Conservation (phyloP, 257 asterid species). For the Solanum etuberosum region DNA sequence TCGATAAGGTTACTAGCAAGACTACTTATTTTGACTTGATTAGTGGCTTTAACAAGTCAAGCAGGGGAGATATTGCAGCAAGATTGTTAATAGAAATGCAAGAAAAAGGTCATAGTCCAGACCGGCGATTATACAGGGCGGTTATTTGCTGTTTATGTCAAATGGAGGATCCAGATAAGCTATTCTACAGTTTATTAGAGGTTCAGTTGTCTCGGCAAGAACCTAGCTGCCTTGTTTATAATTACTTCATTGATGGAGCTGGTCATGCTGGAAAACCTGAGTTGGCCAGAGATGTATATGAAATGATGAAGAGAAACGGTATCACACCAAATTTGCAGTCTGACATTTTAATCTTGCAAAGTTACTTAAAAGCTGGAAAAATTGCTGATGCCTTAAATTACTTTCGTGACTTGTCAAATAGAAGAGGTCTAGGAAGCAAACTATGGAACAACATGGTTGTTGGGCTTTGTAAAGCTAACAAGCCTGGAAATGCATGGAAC, state of each 20-base stretch:
- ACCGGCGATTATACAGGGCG: constrained; percentile 28
- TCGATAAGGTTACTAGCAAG: constrained; percentile 23
- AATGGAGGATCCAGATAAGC: constrained; percentile 38
- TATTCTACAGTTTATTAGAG: constrained; percentile 48
- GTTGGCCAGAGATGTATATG: constrained; percentile 45
- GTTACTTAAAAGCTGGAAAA: constrained; percentile 35
- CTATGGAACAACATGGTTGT: constrained; percentile 41
- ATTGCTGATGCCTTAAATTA: constrained; percentile 31
- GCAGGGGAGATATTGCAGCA: constrained; percentile 60
- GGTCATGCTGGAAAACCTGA: constrained; percentile 61
- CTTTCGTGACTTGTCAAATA: constrained; percentile 27
- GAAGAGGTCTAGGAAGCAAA: constrained; percentile 17
- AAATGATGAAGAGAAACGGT: constrained; percentile 40
- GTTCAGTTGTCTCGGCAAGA: constrained; percentile 31
- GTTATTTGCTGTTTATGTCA: constrained; percentile 47
- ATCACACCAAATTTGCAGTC: constrained; percentile 21
- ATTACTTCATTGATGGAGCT: constrained; percentile 72
- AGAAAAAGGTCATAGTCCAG: constrained; percentile 45
- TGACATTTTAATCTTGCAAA: constrained; percentile 37
- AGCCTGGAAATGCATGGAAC: constrained; percentile 32
- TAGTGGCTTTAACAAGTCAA: constrained; percentile 34
- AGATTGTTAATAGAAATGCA: constrained; percentile 78
- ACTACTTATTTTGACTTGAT: constrained; percentile 46
- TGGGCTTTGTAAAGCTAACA: constrained; percentile 52
- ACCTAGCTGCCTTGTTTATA: constrained; percentile 14